Evolutionary conservation across 805 yeast species (phyloP).

Genomic region (Grigorovia yakushimaensis): DNA sequence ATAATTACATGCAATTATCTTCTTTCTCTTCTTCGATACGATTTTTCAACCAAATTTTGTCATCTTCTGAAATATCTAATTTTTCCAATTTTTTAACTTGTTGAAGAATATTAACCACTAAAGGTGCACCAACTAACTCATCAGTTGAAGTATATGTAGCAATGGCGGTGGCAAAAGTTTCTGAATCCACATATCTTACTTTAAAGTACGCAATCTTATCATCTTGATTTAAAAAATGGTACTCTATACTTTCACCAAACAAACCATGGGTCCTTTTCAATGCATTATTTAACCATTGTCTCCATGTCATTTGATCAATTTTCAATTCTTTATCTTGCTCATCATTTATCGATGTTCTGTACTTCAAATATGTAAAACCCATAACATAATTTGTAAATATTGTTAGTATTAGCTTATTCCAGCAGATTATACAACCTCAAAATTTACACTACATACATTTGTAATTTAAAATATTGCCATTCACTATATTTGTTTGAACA

Average conservation of each 20-base stretch:
- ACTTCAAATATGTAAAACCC: neutral
- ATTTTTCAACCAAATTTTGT: slow-evolving; percentile 19
- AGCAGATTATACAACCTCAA: no score
- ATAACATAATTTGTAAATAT: no score
- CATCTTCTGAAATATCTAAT: slow-evolving; percentile 21
- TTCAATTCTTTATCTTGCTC: slow-evolving; percentile 12
- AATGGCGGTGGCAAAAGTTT: slow-evolving; percentile 24
- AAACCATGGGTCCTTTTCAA: slow-evolving; percentile 32
- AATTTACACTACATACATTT: slow-evolving; percentile 25
- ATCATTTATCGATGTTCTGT: slow-evolving; percentile 14
- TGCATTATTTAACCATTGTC: slow-evolving; percentile 28
- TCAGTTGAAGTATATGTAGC: slow-evolving; percentile 26
- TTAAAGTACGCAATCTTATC: slow-evolving; percentile 19
- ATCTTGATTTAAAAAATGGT: slow-evolving; percentile 21
- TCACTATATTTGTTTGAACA: slow-evolving; percentile 9
- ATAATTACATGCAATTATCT: neutral
- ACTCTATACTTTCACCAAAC: slow-evolving; percentile 33
- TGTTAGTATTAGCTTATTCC: no score
- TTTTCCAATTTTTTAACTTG: slow-evolving; percentile 14
- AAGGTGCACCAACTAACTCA: slow-evolving; percentile 20
- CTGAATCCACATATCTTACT: slow-evolving; percentile 24
- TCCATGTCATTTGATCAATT: slow-evolving; percentile 33
- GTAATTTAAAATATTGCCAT: slow-evolving; percentile 19
- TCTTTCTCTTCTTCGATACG: slow-evolving; percentile 15
- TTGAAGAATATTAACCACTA: slow-evolving; percentile 16